phyloP scores from a whole-genome alignment of 2,329 filamentous ascomycete genomes.

The Cryphonectria carpinicola region DNA sequence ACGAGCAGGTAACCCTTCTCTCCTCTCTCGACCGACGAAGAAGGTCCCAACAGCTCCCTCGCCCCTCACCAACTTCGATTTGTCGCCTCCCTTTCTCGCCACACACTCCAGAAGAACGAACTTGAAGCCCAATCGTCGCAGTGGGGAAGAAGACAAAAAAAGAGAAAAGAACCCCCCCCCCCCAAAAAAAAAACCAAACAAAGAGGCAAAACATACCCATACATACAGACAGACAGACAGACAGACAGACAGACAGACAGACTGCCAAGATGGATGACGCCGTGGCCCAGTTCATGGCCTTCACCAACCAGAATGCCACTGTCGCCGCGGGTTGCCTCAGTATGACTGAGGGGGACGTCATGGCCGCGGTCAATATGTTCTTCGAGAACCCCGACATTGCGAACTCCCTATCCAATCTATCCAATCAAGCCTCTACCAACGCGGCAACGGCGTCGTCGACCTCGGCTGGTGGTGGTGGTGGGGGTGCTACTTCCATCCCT shows the following conservation, averaged over 20 bases:
- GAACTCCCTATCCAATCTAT: constrained; percentile 47
- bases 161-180: too few relatives aligned
- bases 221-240: background rate
- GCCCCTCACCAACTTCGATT: background rate
- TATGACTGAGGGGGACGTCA: constrained; percentile 80
- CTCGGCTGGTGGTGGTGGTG: constrained; percentile 33
- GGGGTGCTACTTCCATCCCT: constrained; percentile 33
- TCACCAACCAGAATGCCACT: constrained; percentile 75
- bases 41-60: background rate
- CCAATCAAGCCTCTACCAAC: constrained; percentile 16
- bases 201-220: background rate
- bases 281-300: constrained; percentile 76
- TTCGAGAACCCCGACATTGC: constrained; percentile 84
- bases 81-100: background rate
- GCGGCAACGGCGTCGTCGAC: constrained; percentile 35
- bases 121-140: background rate
- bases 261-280: constrained; percentile 62
- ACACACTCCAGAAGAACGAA: background rate
- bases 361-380: constrained; percentile 86
- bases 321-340: constrained; percentile 83
- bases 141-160: background rate
- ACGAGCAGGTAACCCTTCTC: background rate
- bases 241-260: background rate
- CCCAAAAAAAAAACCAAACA: too few relatives aligned
- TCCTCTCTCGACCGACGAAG: background rate